These are phyloP conservation scores for Wickerhamiella musiphila DNA, from an alignment of 805 yeast genomes.

Conservation along the genomic window DNA sequence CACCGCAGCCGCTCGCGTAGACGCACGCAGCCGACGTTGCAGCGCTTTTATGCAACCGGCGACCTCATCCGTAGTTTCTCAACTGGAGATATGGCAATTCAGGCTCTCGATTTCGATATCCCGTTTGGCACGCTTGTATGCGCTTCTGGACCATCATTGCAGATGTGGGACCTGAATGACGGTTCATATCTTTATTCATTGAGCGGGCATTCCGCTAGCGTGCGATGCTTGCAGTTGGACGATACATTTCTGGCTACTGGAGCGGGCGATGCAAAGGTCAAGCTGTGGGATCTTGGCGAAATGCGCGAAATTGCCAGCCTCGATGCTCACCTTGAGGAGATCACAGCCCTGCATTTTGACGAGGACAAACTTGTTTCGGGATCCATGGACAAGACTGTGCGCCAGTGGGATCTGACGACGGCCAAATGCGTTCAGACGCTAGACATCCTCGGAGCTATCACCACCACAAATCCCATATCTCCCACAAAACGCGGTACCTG, in stretches of 20 bases:
- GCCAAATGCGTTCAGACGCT: constrained; percentile 56
- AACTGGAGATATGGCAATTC: constrained; percentile 37
- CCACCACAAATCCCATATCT: no score
- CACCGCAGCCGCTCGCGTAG: constrained; percentile 21
- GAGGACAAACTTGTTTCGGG: constrained; percentile 38
- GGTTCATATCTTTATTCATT: constrained; percentile 33
- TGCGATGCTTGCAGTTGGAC: constrained; percentile 42
- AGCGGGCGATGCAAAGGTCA: constrained; percentile 43
- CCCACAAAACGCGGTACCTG: constrained; percentile 3
- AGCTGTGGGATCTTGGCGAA: constrained; percentile 38
- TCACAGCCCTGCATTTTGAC: constrained; percentile 4
- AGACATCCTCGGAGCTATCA: constrained; percentile 36
- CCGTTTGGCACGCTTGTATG: constrained; percentile 67
- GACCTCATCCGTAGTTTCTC: constrained; percentile 31
- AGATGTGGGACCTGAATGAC: constrained; percentile 67
- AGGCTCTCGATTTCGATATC: constrained; percentile 47
- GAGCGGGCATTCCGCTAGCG: constrained; percentile 44
- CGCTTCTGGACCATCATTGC: constrained; percentile 59
- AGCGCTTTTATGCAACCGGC: constrained; percentile 46
- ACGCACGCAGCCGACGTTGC: constrained; percentile 43
- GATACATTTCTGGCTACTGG: constrained; percentile 36
- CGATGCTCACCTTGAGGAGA: constrained; percentile 7
- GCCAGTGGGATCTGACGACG: constrained; percentile 56
- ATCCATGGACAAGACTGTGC: constrained; percentile 50
- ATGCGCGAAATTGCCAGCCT: constrained; percentile 6